Base-by-base conservation (phyloP, 2,329 filamentous ascomycete species). In the Aureobasidium sp. region DNA sequence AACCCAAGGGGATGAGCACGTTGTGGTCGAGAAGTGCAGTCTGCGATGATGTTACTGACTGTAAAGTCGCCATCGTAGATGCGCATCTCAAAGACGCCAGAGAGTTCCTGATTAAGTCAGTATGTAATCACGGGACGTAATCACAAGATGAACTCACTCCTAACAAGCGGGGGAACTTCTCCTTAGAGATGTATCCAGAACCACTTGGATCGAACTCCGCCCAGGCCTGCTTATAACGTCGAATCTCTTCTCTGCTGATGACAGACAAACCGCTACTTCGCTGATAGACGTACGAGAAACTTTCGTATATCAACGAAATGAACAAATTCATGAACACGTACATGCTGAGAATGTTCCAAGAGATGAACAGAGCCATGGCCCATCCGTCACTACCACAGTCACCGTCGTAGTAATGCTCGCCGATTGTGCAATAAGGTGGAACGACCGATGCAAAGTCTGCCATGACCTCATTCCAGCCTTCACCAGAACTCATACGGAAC, bases 261-360 rank as follows among this genome's bases (percentile, higher is more conserved):
- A 89, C 88, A 6, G 89, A 91, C 68, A 97, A 82, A n/a, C 91
- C 91, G 70, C 90, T 96, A 64, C 93, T 97, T 66, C 91, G 86
- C 77, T 99, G 95, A 73, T 97, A 99, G 66, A 99, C 94, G 71
- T 99, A 99, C 73, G 91, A 96, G 81, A 99, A 99, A 76, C 92
- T 97, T 78, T 99, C 94, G 77, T 95, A 99, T 68, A 99, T 99
- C 73, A 99, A 86, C 53, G 94, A 99, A 63, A 99, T 93, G 74
- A 99, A 99, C 72, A 99, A 79, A 71, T 93, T 97, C 71, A 97
- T 93, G 71, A 99, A 99, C 70, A 99, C 96, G 77, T 99, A 99
- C 94, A 99, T 99, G 88, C 93, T 97, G 75, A 99, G 83, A 70
- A 99, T 93, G 78, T 99, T 99, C 94, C 94, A 99, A 5, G 88